These are phyloP conservation scores for Botrytis fabae DNA, from an alignment of 2,329 filamentous ascomycete species.

Conservation along the genomic window DNA sequence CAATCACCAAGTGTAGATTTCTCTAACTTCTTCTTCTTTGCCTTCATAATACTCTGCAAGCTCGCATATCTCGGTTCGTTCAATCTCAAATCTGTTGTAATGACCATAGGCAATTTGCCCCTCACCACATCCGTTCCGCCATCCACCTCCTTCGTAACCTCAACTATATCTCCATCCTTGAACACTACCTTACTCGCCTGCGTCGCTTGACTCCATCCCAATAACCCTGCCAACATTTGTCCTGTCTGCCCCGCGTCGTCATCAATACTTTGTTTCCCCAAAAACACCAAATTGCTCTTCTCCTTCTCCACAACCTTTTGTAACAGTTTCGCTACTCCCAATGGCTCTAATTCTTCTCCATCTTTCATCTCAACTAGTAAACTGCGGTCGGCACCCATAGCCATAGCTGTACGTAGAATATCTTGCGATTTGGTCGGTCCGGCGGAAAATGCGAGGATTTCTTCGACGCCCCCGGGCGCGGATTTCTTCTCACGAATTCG, in stretches of 20 bases:
- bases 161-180: constrained; percentile 61
- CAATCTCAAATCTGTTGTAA: constrained; percentile 90
- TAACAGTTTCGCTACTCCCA: constrained; percentile 90
- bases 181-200: constrained; percentile 86
- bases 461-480: constrained; percentile 73
- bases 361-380: constrained; percentile 84
- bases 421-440: constrained; percentile 87
- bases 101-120: constrained; percentile 84
- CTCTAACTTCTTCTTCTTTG: constrained; percentile 98
- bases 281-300: constrained; percentile 84
- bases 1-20: constrained; percentile 87
- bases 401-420: constrained; percentile 92
- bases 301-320: constrained; percentile 77
- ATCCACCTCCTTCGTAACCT: constrained; percentile 92
- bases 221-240: constrained; percentile 91
- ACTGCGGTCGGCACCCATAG: constrained; percentile 92
- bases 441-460: constrained; percentile 87
- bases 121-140: constrained; percentile 88
- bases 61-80: constrained; percentile 96
- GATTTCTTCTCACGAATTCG: constrained; percentile 86
- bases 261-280: constrained; percentile 98
- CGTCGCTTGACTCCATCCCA: constrained; percentile 93
- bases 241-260: constrained; percentile 95
- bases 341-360: constrained; percentile 77
- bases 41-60: constrained; percentile 99